Evolutionary conservation across 2,329 filamentous ascomycete genomes (phyloP), one percentile per base, ranked within the genome.

Genomic region (Aspergillus unguis): DNA sequence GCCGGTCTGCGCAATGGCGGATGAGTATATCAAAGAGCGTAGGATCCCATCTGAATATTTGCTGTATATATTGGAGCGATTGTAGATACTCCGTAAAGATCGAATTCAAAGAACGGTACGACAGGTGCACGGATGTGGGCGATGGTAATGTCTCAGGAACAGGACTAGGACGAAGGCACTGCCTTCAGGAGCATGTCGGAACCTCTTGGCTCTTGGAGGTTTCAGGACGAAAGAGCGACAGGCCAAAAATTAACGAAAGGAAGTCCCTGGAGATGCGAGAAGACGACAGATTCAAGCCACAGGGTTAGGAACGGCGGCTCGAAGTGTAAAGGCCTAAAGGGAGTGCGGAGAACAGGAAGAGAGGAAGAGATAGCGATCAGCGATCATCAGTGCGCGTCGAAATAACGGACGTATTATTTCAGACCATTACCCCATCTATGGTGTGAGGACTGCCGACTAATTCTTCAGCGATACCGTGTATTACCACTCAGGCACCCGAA

Each of bases 131-230:
- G 48, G 25, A 33, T 36, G 17, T 17, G 17, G 17, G 17, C 7
- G n/a, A 6, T 38, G 4, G 17, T 44, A 43, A 31, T 31, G 44
- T 31, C 9, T 36, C 29, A 28, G 25, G 10, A n/a, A 36, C 7
- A 36, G 35, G 35, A 10, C 27, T 26, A 29, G 33, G 31, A 27
- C 32, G 33, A 45, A 33, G 38, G 27, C 44, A 42, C 50, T 9
- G 45, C 43, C 53, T 50, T 31, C 32, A 49, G 36, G 49, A 37
- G 53, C 33, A 53, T 49, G 33, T 44, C 37, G 26, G 37, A 36
- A 47, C 31, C 41, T 44, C 37, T 44, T 17, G 17, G 17, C 17
- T 17, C 46, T 49, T 31, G 31, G 49, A 50, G 44, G 37, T 45
- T 46, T 46, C 45, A 55, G 42, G 32, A 32, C 46, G n/a, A 46